Conservation (phyloP, 2,329 filamentous ascomycete species). For the Kalaharituber pfeilii region DNA sequence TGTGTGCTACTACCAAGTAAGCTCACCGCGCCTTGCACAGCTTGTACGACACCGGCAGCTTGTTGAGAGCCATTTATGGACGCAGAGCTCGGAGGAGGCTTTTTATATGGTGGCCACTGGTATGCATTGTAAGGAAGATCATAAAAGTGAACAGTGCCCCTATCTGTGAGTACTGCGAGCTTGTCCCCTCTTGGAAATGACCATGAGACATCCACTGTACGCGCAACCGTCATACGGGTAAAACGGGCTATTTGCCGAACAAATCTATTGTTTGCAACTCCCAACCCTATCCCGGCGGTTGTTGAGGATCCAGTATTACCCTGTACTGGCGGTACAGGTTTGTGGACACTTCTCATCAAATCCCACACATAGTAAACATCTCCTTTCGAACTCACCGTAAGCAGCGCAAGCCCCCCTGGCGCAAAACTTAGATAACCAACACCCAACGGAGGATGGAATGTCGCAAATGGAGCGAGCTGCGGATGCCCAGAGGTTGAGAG, state of each 20-base stretch:
- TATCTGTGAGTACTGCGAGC: conserved; percentile 76
- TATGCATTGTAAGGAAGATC: conserved; percentile 70
- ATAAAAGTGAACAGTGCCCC: conserved; percentile 86
- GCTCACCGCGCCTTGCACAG: conserved; percentile 53
- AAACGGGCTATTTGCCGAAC: conserved; percentile 80
- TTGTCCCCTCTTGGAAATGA: conserved; percentile 63
- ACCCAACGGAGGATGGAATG: conserved; percentile 53
- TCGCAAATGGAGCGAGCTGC: conserved; percentile 40
- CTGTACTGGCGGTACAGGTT: conserved; percentile 15
- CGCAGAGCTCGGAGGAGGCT: conserved; percentile 32
- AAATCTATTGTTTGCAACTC: conserved; percentile 33
- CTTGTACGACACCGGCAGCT: conserved; percentile 30
- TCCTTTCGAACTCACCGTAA: conserved; percentile 69
- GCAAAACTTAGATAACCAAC: conserved; percentile 70
- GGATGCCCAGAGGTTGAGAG: conserved; percentile 35
- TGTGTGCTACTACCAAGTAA: conserved; percentile 43
- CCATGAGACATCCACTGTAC: conserved; percentile 83
- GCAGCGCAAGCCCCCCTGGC: conserved; percentile 52
- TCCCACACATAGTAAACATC: conserved; percentile 73
- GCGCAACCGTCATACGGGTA: conserved; percentile 76
- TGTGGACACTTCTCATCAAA: conserved; percentile 34
- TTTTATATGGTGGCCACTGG: conserved; percentile 61
- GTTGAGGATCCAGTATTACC: conserved; percentile 8
- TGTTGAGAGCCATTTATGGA: conserved; percentile 18
- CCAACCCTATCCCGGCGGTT: conserved; percentile 18